phyloP scores from a whole-genome alignment of 768 basidiomycete species.

The Phanerochaete sordida region DNA sequence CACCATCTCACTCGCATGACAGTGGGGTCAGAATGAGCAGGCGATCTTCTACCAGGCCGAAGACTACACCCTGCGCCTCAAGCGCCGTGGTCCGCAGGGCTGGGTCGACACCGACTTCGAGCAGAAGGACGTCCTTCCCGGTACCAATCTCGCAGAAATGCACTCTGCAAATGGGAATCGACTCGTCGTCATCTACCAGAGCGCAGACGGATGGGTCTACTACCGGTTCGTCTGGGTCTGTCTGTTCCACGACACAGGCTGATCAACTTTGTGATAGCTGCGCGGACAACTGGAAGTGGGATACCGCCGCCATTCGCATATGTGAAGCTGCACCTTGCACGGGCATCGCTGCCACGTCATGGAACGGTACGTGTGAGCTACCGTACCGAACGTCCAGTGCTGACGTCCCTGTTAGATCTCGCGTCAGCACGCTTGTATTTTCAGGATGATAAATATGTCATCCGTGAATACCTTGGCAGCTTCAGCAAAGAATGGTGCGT shows the following conservation, averaged over 20 bases:
- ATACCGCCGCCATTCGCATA: neutral
- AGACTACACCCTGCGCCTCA: neutral
- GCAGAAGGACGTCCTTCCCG: neutral
- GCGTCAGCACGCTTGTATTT: neutral
- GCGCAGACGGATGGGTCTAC: neutral
- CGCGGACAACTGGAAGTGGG: neutral
- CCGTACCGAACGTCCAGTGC: no score
- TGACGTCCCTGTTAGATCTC: neutral
- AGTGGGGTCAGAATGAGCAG: conserved; percentile 1
- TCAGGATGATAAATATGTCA: neutral
- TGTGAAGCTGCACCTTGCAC: neutral
- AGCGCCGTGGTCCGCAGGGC: neutral
- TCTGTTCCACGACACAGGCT: no score
- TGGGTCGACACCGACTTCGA: conserved; percentile 1
- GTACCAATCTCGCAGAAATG: neutral
- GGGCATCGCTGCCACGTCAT: neutral
- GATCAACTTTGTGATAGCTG: no score
- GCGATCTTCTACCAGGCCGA: conserved; percentile 2
- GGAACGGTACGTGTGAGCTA: no score
- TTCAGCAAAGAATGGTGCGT: neutral
- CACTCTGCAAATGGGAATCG: neutral
- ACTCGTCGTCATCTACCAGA: neutral
- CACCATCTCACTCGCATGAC: neutral
- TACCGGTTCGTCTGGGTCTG: neutral
- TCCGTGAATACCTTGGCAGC: conserved; percentile 4